These are phyloP conservation scores for Pyrenula aspistea DNA, from an alignment of 495 filamentous ascomycete genomes.

Conservation along the genomic window DNA sequence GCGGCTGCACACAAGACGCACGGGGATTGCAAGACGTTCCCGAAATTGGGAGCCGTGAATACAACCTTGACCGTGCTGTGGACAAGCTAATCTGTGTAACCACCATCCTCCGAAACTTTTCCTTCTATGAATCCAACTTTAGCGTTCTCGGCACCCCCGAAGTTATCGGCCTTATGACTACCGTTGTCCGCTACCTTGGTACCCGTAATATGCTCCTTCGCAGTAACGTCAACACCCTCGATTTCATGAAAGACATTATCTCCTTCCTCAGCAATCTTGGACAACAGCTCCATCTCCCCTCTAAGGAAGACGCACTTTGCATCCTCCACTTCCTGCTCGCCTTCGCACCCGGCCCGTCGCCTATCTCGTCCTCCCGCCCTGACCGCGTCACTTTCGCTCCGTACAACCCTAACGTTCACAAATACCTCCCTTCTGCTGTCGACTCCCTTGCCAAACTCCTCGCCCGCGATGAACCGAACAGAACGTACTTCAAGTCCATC, in stretches of 20 bases:
- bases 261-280: slow-evolving; percentile 80
- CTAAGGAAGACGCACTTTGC: slow-evolving; percentile 76
- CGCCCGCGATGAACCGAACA: slow-evolving; percentile 86
- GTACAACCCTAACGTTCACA: slow-evolving; percentile 70
- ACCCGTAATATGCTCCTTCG: slow-evolving; percentile 81
- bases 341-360: slow-evolving; percentile 66
- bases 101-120: slow-evolving; percentile 85
- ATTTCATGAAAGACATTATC: slow-evolving; percentile 94
- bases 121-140: slow-evolving; percentile 71
- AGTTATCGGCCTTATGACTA: slow-evolving; percentile 69
- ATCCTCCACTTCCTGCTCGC: slow-evolving; percentile 82
- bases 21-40: slow-evolving; percentile 55
- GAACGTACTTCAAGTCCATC: slow-evolving; percentile 66
- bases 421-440: slow-evolving; percentile 78
- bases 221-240: slow-evolving; percentile 67
- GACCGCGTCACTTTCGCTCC: slow-evolving; percentile 61
- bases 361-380: slow-evolving; percentile 28
- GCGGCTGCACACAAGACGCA: slow-evolving; percentile 61
- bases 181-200: slow-evolving; percentile 73
- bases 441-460: slow-evolving; percentile 87
- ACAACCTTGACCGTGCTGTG: slow-evolving; percentile 74
- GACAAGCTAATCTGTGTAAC: slow-evolving; percentile 84
- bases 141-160: slow-evolving; percentile 53
- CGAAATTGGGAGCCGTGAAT: slow-evolving; percentile 63
- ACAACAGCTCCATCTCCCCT: slow-evolving; percentile 67